Evolutionary conservation across 2,329 filamentous ascomycete genomes (phyloP), one percentile per base, ranked within the genome.

Genomic region (Zalaria sp.): DNA sequence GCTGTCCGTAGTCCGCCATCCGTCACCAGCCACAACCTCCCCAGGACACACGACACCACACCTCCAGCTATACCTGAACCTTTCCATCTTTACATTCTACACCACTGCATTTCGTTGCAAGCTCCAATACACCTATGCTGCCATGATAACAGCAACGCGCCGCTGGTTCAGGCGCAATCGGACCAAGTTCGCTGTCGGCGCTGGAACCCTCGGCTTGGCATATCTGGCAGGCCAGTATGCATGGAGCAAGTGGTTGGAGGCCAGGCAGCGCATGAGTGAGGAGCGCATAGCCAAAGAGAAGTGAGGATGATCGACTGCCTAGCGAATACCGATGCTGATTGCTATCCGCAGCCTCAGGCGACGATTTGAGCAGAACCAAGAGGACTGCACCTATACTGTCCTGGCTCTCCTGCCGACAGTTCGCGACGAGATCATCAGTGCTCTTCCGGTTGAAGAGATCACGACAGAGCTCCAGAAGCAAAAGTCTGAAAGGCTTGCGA

Each of bases 311-410:
- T 4, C 25, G 38, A 5, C n/a, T n/a, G 11, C 9, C 38, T 37
- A 41, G 27, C 11, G 34, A 34, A 42, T 45, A 32, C 47, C 43
- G 37, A 10, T 31, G 28, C 35, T 39, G 32, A 44, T 39, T 6
- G 35, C 6, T 2, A 10, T 8, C 6, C 11, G 38, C 54, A 96
- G 89, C 63, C 75, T 98, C 47, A 87, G 88, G 40, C 83, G 91
- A 45, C 83, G 91, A 57, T 98, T 98, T 65, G 86, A 96, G 62
- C 91, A 98, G 64, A 98, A 98, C 62, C 91, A 98, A 60, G 89
- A 94, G 59, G 91, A 98, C 64, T 98, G 91, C 65, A 95, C 89
- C 38, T 95, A 93, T 60, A 98, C 91, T 32, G 87, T 96, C 36
- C 79, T 96, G n/a, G 91, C 89, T 27, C 77, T 98, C 42, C 73